phyloP scores from a whole-genome alignment of 2,329 filamentous ascomycete species.

The Talaromyces sp. region DNA sequence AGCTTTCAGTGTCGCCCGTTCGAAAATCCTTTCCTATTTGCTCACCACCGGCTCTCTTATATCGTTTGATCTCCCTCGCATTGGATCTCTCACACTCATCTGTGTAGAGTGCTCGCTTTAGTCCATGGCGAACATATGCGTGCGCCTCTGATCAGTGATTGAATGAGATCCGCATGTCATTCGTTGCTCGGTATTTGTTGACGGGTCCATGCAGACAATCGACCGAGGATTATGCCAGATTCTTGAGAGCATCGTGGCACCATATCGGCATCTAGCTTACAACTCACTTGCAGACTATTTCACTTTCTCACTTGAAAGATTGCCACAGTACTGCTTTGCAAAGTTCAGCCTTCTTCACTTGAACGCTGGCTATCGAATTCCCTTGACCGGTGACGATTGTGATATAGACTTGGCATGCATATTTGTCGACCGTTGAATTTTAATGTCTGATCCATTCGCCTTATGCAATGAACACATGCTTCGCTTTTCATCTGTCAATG shows the following conservation, averaged over 20 bases:
- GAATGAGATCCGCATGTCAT: neutral
- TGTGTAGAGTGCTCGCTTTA: neutral
- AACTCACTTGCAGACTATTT: neutral
- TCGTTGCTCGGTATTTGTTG: constrained; percentile 11
- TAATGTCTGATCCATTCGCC: constrained; percentile 7
- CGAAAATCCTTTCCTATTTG: constrained; percentile 3
- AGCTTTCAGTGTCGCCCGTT: neutral
- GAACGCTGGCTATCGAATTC: neutral
- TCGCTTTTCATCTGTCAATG: neutral
- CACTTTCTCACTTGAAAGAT: neutral
- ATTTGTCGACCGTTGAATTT: neutral
- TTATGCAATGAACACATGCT: constrained; percentile 4
- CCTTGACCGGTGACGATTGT: neutral
- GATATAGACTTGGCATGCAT: constrained; percentile 3
- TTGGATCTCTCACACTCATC: neutral
- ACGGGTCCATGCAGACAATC: constrained; percentile 15
- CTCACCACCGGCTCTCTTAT: neutral
- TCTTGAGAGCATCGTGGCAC: constrained; percentile 6
- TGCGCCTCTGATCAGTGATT: neutral
- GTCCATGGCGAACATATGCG: constrained; percentile 4
- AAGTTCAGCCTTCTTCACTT: neutral
- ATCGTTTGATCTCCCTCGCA: neutral
- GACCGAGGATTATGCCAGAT: constrained; percentile 11
- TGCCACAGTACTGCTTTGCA: neutral
- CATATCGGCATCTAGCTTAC: neutral